Evolutionary conservation across 345 rosid species (phyloP).

Genomic region (Populus pruinosa): DNA sequence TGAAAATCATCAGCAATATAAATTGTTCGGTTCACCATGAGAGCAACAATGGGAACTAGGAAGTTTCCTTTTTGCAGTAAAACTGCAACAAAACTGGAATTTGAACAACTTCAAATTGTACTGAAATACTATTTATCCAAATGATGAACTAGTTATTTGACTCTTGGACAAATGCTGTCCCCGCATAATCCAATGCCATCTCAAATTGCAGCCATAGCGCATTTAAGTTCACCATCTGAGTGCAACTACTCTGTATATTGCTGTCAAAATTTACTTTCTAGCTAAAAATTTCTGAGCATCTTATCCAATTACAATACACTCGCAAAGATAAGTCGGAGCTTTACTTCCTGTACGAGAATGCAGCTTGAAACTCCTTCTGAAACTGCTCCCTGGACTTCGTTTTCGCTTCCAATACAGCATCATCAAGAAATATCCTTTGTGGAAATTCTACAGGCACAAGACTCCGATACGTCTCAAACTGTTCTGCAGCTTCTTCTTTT

Average conservation of each 20-base stretch:
- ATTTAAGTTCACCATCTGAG: not conserved
- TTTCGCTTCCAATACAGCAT: conserved; percentile 70
- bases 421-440: conserved; percentile 71
- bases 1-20: not conserved
- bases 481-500: conserved; percentile 72
- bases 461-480: conserved; percentile 63
- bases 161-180: not conserved
- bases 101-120: not conserved
- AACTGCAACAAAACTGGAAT: not conserved
- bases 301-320: not conserved
- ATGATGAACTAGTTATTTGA: not conserved
- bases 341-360: conserved; percentile 26
- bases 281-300: not conserved
- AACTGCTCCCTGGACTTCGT: conserved; percentile 49
- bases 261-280: conserved; percentile 1
- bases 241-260: not conserved
- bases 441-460: conserved; percentile 91
- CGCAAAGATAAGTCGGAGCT: not conserved
- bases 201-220: not conserved
- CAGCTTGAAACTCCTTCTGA: conserved; percentile 51
- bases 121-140: not conserved
- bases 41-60: not conserved
- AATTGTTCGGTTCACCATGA: not conserved
- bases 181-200: not conserved
- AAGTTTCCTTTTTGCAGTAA: not conserved